Evolutionary conservation across 306 rosid species (phyloP).

Genomic region (Pyrus pyrifolia): DNA sequence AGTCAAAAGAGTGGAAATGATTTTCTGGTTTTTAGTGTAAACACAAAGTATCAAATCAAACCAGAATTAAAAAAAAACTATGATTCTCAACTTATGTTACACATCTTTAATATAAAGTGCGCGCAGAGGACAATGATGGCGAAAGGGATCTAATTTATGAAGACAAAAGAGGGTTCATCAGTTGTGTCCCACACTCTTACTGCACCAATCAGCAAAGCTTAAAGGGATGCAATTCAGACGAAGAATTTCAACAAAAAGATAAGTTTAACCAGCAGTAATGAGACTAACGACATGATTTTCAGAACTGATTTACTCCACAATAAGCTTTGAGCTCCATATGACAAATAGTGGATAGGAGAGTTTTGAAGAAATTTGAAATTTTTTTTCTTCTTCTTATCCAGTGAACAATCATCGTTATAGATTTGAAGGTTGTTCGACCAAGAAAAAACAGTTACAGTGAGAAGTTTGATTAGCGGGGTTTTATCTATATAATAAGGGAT

Average conservation of each 20-base stretch:
- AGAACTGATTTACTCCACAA: not conserved
- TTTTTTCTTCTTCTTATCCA: not conserved
- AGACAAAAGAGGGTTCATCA: not conserved
- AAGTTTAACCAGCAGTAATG: not conserved
- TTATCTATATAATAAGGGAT: not conserved
- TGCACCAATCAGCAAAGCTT: not conserved
- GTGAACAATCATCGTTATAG: not conserved
- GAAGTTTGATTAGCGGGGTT: not conserved
- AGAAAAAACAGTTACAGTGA: not conserved
- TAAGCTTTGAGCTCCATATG: not conserved
- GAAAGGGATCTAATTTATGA: slow-evolving; percentile 4
- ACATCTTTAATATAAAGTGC: not conserved
- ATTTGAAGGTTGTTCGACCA: not conserved
- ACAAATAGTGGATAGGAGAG: not conserved
- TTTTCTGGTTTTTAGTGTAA: slow-evolving; percentile 7
- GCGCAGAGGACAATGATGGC: slow-evolving; percentile 1
- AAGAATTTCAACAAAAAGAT: not conserved
- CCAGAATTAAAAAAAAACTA: not conserved
- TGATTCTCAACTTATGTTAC: not conserved
- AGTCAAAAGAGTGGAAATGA: not conserved
- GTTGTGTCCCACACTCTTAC: not conserved
- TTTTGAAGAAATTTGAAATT: not conserved
- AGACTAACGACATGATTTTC: not conserved
- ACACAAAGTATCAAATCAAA: not conserved
- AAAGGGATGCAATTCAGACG: not conserved